Base-by-base conservation (phyloP, 768 basidiomycete genomes). In the Krasilnikovozyma curviuscula region DNA sequence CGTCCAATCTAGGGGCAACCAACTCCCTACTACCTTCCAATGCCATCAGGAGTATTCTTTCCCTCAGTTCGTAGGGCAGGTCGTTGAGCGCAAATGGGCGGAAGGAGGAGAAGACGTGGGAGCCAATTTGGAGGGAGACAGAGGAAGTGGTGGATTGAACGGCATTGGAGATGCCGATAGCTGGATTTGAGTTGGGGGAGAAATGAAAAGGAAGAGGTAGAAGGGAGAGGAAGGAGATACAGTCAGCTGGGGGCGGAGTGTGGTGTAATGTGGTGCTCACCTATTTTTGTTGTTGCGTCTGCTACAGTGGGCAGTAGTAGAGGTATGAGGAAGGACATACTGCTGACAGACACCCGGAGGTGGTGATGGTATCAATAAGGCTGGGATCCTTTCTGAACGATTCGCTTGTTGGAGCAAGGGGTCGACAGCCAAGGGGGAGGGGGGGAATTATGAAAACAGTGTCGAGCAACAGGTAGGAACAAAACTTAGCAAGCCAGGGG, bases 131-230 rank as follows among this genome's bases (percentile, higher is more conserved):
- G 48, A 61, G 44, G 10, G 57, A 55, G 24, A 61, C 53, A 7
- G 52, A 53, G n/a, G 54, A 52, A 3, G 39, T 39, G 35, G 52
- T 52, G 27, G 55, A 57, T 33, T 59, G 58, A 24, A 56, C 29
- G 7, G 57, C 54, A 47, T 61, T 61, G 44, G 58, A 55, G 31
- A 61, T 53, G 1, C 60, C 60, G 28, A 61, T 50, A n/a, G 31
- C 49, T 5, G 45, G n/a, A 14, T 50, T 50, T 29, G 49, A 19
- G 12, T 42, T 40, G 2, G 28, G 34, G 28, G 38, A 28, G 27
- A 43, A 19, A 25, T 44, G 38, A 30, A 39, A 21, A 7, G 49
- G 49, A 1, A 43, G 13, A 18, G 42, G 23, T 28, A 50, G 49
- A 7, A 44, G 49, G 12, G 45, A 28, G 13, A 34, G 23, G 35